Evolutionary conservation across 176 grass and related monocot genomes (phyloP), one percentile per base, ranked within the genome.

Genomic region (Avena eriantha): DNA sequence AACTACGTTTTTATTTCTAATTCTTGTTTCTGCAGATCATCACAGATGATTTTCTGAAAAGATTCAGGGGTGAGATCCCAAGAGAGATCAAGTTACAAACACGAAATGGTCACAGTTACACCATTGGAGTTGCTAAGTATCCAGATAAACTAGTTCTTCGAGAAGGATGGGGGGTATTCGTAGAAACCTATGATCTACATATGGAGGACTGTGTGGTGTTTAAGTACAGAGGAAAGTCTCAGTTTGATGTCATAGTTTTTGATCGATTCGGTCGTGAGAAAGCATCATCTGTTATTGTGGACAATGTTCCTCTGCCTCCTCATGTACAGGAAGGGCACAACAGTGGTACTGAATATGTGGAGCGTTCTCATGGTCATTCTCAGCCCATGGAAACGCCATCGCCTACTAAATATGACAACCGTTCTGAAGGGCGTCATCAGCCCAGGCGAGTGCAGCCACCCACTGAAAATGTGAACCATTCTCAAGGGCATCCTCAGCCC

Each of bases 221-320:
- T 16, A 54, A 49, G 54, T 76, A 76, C 48, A 54, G 54, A 76
- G 73, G 48, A 76, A 53, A 76, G 48, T 54, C 48, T 34, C 49
- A 76, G 73, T 76, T 76, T 76, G 73, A 21, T 34, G 48, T 76
- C 49, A 76, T 53, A 54, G 16, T 76, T 76, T 76, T 76, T 76
- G 48, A 76, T 34, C 26, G 16, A 5, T 33, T 76, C 10, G 73
- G 73, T 11, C 48, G 48, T 2, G 48, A 76, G 73, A 76, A 76
- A 76, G 26, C 73, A 76, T 76, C 26, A 31, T 76, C 73, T 54
- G 73, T 76, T 76, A 53, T 76, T 76, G 48, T 9, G 49, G 48
- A 76, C 15, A 34, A 21, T 76, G 24, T 24, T 54, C 48, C 73
- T 19, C 48, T 26, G 2, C 33, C 33, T 69, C 33, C 66, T 69